Base-by-base conservation (phyloP, 257 asterid species). In the Eustoma russellianum region DNA sequence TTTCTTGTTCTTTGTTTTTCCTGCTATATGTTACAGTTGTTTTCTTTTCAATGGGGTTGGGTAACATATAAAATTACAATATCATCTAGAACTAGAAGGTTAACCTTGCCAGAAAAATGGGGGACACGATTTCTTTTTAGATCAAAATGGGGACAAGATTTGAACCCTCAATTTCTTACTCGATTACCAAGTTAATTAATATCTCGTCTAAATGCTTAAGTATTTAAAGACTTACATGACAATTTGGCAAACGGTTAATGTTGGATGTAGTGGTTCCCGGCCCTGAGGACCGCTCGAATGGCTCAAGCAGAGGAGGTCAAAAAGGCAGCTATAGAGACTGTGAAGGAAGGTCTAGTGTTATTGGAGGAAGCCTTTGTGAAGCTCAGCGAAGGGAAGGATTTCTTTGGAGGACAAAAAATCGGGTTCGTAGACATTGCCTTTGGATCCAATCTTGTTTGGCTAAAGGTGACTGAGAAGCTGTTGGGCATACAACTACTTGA, bases 341-440 rank as follows among this genome's bases (percentile, higher is more conserved):
- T 75, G 57, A 19, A 14, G 0, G 86, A 77, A 72, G 84, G 86
- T 0, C 30, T 71, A 9, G 65, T 17, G 12, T 33, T 79, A 33
- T 28, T 85, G 75, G 88, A 85, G 49, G 85, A 64, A 53, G 92
- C 76, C 14, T 82, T 77, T 53, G 65, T 38, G n/a, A 74, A 66
- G 53, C 53, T 71, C 57, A 68, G 81, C 79, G 79, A 77, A 54
- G 92, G 81, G 13, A 72, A 72, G 12, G 57, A 38, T 7, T 82
- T 69, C 55, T 85, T 76, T 33, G 80, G 85, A 12, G 88, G 82
- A 35, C 86, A 83, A 13, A 66, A 38, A 13, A 65, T 78, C 41
- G 93, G 93, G 5, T 79, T 57, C 57, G 17, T 82, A 34, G 95
- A 82, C 69, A 60, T 79, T 46, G 86, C 77, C 6, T 64, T 82